Conservation (phyloP, 495 filamentous ascomycete genomes). For the Penicillium herquei region DNA sequence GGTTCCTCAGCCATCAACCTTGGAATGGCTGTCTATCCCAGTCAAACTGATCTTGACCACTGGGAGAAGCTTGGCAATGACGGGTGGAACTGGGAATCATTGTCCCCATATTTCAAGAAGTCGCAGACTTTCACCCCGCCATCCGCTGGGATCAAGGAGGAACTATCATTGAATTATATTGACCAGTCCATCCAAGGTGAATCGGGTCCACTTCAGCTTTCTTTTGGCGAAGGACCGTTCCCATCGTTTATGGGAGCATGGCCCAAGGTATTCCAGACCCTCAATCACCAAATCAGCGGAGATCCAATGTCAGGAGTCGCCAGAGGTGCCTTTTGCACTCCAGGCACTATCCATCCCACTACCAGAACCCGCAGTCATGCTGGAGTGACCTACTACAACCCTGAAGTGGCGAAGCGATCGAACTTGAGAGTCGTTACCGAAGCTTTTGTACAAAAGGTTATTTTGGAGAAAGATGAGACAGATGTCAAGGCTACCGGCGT, state of each 20-base stretch:
- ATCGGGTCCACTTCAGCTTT: conserved; percentile 39
- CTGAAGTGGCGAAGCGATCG: conserved; percentile 30
- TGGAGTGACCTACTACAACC: conserved; percentile 34
- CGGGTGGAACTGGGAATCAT: conserved; percentile 47
- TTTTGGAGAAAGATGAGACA: conserved; percentile 32
- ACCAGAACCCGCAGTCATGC: conserved; percentile 39
- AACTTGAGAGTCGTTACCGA: conserved; percentile 49
- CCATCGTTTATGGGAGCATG: conserved; percentile 33
- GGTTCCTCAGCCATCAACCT: conserved; percentile 55
- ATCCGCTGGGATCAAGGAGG: conserved; percentile 5
- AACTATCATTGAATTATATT: conserved; percentile 22
- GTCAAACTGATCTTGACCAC: conserved; percentile 38
- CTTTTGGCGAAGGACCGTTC: conserved; percentile 36
- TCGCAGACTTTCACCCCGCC: conserved; percentile 11
- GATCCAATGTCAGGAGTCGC: conserved; percentile 13
- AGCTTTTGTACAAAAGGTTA: conserved; percentile 44
- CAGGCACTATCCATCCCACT: conserved; percentile 41
- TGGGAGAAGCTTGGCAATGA: conserved; percentile 52
- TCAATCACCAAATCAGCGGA: conserved; percentile 5
- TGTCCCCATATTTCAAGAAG: conserved; percentile 42
- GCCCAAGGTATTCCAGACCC: conserved; percentile 18
- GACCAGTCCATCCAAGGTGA: conserved; percentile 29
- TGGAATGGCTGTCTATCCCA: conserved; percentile 44
- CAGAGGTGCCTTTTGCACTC: conserved; percentile 32
- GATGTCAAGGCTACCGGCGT: conserved; percentile 24